Evolutionary conservation across 2,329 filamentous ascomycete species (phyloP).

Genomic region (Atkinsonella hypoxylon): DNA sequence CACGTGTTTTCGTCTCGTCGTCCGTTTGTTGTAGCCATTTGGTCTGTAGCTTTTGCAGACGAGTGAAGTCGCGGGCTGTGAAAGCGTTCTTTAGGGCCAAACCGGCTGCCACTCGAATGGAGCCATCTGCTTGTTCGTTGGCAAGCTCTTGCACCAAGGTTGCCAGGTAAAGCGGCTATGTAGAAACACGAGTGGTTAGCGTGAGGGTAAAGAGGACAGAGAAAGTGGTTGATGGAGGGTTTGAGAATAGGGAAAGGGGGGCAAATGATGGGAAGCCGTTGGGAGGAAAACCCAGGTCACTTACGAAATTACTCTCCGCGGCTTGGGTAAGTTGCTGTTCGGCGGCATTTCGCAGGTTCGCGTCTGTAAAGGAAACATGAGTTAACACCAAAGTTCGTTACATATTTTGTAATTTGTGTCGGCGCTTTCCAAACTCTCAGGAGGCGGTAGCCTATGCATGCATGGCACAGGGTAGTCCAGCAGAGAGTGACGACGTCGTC

Average conservation of each 20-base stretch:
- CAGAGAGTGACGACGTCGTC: background rate
- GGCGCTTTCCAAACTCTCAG: background rate
- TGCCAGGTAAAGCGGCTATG: conserved; percentile 78
- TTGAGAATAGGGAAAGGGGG: background rate
- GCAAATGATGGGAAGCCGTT: conserved; percentile 2
- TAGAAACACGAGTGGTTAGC: background rate
- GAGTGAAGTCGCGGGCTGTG: conserved; percentile 77
- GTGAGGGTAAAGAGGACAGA: background rate
- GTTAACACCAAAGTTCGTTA: background rate
- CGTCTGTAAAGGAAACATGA: conserved; percentile 50
- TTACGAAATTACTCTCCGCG: conserved; percentile 90
- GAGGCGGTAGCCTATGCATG: background rate
- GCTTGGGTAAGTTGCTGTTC: conserved; percentile 91
- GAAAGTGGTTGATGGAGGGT: background rate
- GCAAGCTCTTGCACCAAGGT: conserved; percentile 90
- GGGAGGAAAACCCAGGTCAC: conserved; percentile 15
- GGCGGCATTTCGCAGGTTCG: conserved; percentile 75
- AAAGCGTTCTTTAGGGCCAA: conserved; percentile 98
- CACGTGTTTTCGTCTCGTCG: conserved; percentile 67
- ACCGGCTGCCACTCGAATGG: conserved; percentile 88
- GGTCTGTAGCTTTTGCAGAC: conserved; percentile 79
- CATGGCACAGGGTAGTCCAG: background rate
- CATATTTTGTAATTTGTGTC: background rate
- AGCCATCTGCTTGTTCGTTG: conserved; percentile 71
- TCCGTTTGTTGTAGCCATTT: conserved; percentile 86